Base-by-base conservation (phyloP, 2,329 filamentous ascomycete genomes). In the Aspergillus niger region DNA sequence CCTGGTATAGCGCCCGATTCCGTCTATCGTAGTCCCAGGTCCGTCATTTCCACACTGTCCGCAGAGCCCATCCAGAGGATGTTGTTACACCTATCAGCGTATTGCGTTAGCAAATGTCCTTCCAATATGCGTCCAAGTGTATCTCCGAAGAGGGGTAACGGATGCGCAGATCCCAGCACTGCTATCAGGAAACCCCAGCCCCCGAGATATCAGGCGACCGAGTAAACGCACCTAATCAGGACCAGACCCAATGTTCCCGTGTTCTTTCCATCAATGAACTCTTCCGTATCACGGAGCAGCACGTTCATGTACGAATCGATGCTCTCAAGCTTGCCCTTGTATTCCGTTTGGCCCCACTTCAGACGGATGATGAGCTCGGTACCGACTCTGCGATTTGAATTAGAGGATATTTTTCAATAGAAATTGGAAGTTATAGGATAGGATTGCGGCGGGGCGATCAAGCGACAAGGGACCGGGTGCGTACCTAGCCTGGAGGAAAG, bases 281-380 rank as follows among this genome's bases (percentile, higher is more conserved):
- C 95, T 80, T 97, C 91, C 55, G 94, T 93, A 71, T 90, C 89
- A 67, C 89, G 88, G 65, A 99, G 86, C 81, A 98, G 92, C 66
- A 99, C 88, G 82, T 99, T 99, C 94, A 99, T 98, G 83, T 99
- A 99, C 74, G 91, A 92, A 81, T 99, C 95, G 74, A 96, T 91
- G 71, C 90, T 94, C 74, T 97, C 91, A 64, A 99, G 86, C 67
- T 87, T 86, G 76, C 95, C 95, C 78, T 94, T 96, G 86, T 99
- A 99, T 79, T 99, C 95, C 62, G 92, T 95, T 79, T 97, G 89
- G 70, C 92, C 92, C 95, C 95, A 99, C 85, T 99, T 99, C 66
- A 99, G 86, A 71, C 93, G 91, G 65, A 99, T 90, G 65, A 93
- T 84, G 73, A 99, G 89, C 73, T 94, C 87, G 77, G 96, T 91